Percentiles rank a stretch among this genome's conserved stretches.
Conservation (phyloP, 2,329 filamentous ascomycete species). For the Aspergillus japonicus region DNA sequence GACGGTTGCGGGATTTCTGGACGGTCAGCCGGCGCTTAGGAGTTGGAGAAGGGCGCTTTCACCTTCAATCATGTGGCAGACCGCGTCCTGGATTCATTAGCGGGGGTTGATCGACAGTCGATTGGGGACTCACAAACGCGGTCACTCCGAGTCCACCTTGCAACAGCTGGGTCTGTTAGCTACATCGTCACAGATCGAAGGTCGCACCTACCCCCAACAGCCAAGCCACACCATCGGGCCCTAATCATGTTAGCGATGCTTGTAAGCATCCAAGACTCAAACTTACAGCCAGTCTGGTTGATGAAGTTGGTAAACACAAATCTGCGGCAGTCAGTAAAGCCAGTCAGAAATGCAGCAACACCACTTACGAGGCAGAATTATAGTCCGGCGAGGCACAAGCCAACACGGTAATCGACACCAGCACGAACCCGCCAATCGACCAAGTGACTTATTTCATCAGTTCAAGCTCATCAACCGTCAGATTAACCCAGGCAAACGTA, state of each 20-base stretch:
- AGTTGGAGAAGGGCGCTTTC: neutral
- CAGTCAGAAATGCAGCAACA: neutral
- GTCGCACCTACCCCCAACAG: constrained; percentile 35
- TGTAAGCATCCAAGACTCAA: too few species aligned
- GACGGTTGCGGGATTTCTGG: constrained; percentile 42
- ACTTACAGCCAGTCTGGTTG: constrained; percentile 61
- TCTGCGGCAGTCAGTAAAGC: constrained; percentile 15
- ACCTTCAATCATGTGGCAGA: constrained; percentile 47
- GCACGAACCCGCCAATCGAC: constrained; percentile 65
- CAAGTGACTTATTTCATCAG: constrained; percentile 53
- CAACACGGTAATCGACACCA: constrained; percentile 68
- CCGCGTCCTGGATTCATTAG: constrained; percentile 30
- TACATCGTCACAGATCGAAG: too few species aligned
- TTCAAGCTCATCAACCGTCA: neutral
- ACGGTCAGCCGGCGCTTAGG: neutral
- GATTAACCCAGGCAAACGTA: constrained; percentile 10
- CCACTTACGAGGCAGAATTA: constrained; percentile 58
- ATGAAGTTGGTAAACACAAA: constrained; percentile 63
- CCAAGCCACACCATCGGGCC: constrained; percentile 61
- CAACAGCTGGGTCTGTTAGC: constrained; percentile 28
- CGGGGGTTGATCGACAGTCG: neutral
- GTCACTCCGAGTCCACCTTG: constrained; percentile 54
- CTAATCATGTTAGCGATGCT: constrained; percentile 21
- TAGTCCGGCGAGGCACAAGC: constrained; percentile 65
- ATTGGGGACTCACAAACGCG: constrained; percentile 46